Base-by-base conservation (phyloP, 169 alveolate species). In the Plasmodium yoelii region DNA sequence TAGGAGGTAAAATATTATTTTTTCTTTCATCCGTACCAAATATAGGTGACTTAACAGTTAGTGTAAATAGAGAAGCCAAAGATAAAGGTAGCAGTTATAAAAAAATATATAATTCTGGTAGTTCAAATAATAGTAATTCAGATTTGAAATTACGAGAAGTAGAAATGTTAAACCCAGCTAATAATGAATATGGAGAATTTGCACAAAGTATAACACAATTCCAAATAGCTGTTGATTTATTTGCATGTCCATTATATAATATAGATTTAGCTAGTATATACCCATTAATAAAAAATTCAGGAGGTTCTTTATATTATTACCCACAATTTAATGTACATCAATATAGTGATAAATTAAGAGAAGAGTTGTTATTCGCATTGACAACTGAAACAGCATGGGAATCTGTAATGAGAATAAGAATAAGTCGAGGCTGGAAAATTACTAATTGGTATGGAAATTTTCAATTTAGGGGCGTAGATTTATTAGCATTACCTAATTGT, bases 401-500 rank as follows among this genome's bases (percentile, higher is more conserved):
- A 89, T 97, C 99, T 0, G 99, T 98, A 44, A 97, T 98, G 98
- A 95, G 99, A 80, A 92, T 98, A 34, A 95, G 99, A 49, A 96
- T 96, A 26, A 96, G 99, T 47, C 86, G 95, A 39, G 99, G 99
- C 3, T 98, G 98, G 98, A 96, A 95, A 88, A 94, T 97, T 49
- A 92, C 97, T 42, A 92, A 96, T 59, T 95, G 97, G 91, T 95
- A 93, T 88, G 99, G 99, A 13, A 97, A 98, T 91, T 96, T 96
- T 90, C 95, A 90, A 88, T 89, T 94, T 77, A 96, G 98, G 49
- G 98, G 98, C 10, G 93, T 94, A 10, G 98, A 97, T 70, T 84
- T 97, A 64, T 93, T 97, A 94, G 98, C 97, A 51, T 93, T 96
- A 42, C 98, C 99, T 60, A 97, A 94, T 87, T 96, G 97, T 64